These are phyloP conservation scores for Penicillium waksmanii DNA, from an alignment of 495 filamentous ascomycete genomes.

Conservation along the genomic window DNA sequence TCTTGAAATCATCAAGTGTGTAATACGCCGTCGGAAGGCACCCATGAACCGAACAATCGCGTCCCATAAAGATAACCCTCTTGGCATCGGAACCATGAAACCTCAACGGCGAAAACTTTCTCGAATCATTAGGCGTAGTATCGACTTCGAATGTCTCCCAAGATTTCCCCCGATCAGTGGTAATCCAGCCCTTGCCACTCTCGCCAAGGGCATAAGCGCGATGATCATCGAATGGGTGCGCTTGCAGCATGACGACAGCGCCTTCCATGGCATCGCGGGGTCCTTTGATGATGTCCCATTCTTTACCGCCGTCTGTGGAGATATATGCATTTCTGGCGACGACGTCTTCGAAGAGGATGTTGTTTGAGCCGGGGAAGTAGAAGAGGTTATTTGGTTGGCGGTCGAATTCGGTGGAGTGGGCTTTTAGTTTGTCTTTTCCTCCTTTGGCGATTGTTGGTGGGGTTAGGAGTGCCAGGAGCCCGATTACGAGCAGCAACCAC, in stretches of 20 bases:
- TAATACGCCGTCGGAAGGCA: conserved; percentile 64
- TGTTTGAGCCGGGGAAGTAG: conserved; percentile 88
- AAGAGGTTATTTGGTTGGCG: conserved; percentile 64
- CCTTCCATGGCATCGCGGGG: conserved; percentile 59
- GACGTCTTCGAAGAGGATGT: conserved; percentile 66
- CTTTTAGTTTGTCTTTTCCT: conserved; percentile 46
- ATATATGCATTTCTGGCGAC: conserved; percentile 61
- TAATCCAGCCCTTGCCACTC: conserved; percentile 73
- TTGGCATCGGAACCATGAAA: conserved; percentile 83
- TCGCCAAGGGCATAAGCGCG: conserved; percentile 77
- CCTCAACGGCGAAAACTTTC: conserved; percentile 44
- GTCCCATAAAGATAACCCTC: conserved; percentile 80
- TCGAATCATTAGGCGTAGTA: conserved; percentile 38
- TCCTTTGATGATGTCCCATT: conserved; percentile 68
- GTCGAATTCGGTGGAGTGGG: conserved; percentile 61
- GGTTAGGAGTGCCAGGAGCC: conserved; percentile 37
- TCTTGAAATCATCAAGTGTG: conserved; percentile 81
- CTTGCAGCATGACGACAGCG: conserved; percentile 58
- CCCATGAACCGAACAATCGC: conserved; percentile 57
- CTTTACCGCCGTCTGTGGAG: conserved; percentile 76
- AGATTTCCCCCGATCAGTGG: conserved; percentile 73
- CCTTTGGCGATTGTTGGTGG: conserved; percentile 48
- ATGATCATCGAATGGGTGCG: conserved; percentile 76
- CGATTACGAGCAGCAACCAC: conserved; percentile 45
- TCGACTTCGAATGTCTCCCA: conserved; percentile 74